Evolutionary conservation across 1,284 basidiomycete species (phyloP), one percentile per base, ranked within the genome.

Genomic region (Irpex sp.): DNA sequence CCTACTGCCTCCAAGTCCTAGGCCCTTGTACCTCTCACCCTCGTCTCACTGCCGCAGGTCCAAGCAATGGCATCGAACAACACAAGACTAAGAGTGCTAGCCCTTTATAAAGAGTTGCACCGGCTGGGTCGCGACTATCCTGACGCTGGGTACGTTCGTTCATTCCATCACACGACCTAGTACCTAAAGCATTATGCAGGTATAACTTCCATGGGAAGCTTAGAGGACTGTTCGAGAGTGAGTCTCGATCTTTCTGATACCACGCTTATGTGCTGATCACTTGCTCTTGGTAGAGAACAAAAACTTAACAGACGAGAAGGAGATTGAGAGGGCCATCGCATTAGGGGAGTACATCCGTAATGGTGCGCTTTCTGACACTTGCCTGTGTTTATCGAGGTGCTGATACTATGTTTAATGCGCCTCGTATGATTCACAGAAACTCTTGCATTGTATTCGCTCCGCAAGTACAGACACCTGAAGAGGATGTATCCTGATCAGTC

Each of bases 341-440:
- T 78, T 95, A 46, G 92, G 88, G 7, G 92, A 94, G 74, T 94
- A 93, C 70, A 94, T 96, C 73, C 93, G 91, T 76, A 93, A 93
- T 71, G 94, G 94, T 93, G 67, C 66, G 85, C 71, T 33, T n/a
- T 37, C 13, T 4, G 4, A 5, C 15, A 51, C 0, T 35, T 4
- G 35, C n/a, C 2, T 21, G 21, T 39, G 43, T 15, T 5, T 21
- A 26, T 11, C n/a, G n/a, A 15, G 49, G n/a, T 3, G 31, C 19
- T 47, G 5, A 17, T 13, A 17, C 33, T 19, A 33, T 55, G 57
- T 56, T 62, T 47, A 26, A 26, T 26, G 26, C 3, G 26, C 26
- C 26, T 26, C 31, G 47, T 46, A 21, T 58, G 35, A 19, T 15
- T 43, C 15, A 15, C 73, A 95, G 93, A 95, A 80, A 93, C 93